These are phyloP conservation scores for Raffaelea albimanens DNA, from an alignment of 2,329 filamentous ascomycete genomes.

Conservation along the genomic window DNA sequence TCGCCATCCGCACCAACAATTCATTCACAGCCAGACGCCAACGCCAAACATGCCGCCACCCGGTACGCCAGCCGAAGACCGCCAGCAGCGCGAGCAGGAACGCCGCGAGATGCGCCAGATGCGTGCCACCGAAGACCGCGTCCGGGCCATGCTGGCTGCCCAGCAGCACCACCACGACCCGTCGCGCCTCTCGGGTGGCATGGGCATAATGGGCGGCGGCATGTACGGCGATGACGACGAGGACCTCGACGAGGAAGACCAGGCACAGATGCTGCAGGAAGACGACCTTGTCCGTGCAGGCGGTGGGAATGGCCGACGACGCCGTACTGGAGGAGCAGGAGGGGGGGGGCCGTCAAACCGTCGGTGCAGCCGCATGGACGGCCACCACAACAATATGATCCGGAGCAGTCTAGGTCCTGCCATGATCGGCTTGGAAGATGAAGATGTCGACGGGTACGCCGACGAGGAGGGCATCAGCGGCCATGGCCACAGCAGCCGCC, in stretches of 20 bases:
- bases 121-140: constrained; percentile 51
- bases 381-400: background rate
- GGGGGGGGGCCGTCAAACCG: background rate
- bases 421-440: background rate
- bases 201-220: constrained; percentile 25
- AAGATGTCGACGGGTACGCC: background rate
- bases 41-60: background rate
- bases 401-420: background rate
- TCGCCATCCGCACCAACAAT: too few relatives aligned
- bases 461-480: background rate
- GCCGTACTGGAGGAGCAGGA: background rate
- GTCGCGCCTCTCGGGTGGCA: constrained; percentile 23
- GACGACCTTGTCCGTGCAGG: constrained; percentile 41
- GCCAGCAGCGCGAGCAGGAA: constrained; percentile 26
- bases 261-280: constrained; percentile 53
- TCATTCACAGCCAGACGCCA: background rate
- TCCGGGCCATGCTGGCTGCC: constrained; percentile 50
- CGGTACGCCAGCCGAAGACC: constrained; percentile 18
- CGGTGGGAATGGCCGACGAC: background rate
- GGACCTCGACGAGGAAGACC: constrained; percentile 44
- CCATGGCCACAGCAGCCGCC: constrained; percentile 3
- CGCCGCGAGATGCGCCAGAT: constrained; percentile 38
- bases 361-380: background rate
- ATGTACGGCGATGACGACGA: constrained; percentile 46
- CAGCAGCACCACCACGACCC: too few relatives aligned